These are phyloP conservation scores for Boletus semigastroideus DNA, from an alignment of 1,284 basidiomycete genomes.

Conservation along the genomic window DNA sequence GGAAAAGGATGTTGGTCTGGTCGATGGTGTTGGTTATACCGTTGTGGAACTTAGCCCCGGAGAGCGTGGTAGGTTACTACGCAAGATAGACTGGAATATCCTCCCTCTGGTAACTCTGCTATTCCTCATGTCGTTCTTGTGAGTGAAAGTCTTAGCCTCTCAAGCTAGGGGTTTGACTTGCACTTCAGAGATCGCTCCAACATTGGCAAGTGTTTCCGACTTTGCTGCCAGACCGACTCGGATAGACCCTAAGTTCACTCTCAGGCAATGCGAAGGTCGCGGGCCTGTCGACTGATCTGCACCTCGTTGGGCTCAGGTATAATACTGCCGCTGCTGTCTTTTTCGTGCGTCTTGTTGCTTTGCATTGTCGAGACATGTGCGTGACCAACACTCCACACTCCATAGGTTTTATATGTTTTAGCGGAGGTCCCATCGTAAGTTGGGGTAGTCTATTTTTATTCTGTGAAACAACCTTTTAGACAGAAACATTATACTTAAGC, in stretches of 20 bases:
- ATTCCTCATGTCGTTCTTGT: conserved; percentile 60
- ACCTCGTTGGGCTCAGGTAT: conserved; percentile 43
- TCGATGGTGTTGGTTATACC: background rate
- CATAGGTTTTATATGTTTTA: conserved; percentile 46
- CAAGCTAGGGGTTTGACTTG: background rate
- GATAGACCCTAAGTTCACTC: background rate
- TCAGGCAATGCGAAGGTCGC: conserved; percentile 38
- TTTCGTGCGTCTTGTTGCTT: conserved; percentile 36
- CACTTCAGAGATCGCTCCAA: conserved; percentile 36
- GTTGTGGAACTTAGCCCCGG: conserved; percentile 21
- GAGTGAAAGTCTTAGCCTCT: conserved; percentile 20
- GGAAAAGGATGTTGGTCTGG: background rate
- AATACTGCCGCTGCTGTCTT: conserved; percentile 51
- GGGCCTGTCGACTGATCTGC: conserved; percentile 42
- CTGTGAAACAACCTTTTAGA: background rate
- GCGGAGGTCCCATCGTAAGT: conserved; percentile 51
- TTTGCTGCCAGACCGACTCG: background rate
- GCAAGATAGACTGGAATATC: conserved; percentile 51
- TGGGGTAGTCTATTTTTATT: background rate
- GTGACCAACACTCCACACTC: background rate
- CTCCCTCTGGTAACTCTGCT: conserved; percentile 53
- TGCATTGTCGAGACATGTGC: background rate
- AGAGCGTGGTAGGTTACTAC: conserved; percentile 38
- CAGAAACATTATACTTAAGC: conserved; percentile 48
- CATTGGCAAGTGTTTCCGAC: conserved; percentile 25